Evolutionary conservation across 805 yeast genomes (phyloP).

Genomic region (Saturnispora besseyi): DNA sequence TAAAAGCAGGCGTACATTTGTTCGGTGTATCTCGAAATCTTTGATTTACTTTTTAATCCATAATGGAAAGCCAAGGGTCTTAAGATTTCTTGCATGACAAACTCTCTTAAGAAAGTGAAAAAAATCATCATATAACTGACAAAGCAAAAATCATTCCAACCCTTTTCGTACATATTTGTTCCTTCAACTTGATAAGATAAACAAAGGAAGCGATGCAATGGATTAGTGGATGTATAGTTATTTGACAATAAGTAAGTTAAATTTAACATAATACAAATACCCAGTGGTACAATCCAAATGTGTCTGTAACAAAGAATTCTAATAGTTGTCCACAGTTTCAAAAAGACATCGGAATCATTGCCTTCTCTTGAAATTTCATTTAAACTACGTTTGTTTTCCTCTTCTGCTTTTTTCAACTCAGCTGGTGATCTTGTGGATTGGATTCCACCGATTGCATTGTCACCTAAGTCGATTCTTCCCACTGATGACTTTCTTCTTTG

Average conservation of each 20-base stretch:
- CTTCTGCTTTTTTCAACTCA: conserved; percentile 33
- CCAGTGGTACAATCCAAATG: conserved; percentile 66
- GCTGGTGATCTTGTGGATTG: conserved; percentile 53
- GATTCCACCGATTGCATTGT: conserved; percentile 55
- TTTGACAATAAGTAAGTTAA: conserved; percentile 45
- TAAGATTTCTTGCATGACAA: conserved; percentile 73
- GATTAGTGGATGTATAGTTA: conserved; percentile 49
- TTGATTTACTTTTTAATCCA: conserved; percentile 47
- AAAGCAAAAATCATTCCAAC: conserved; percentile 71
- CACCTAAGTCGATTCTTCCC: conserved; percentile 70
- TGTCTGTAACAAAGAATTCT: conserved; percentile 50
- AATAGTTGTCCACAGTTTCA: conserved; percentile 48
- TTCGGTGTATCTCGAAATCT: conserved; percentile 79
- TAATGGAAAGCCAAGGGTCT: conserved; percentile 54
- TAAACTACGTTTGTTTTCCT: conserved; percentile 25
- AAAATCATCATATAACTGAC: conserved; percentile 73
- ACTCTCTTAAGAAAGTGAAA: conserved; percentile 87
- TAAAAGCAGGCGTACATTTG: conserved; percentile 82
- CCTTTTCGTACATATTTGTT: conserved; percentile 73
- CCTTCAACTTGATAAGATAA: conserved; percentile 57
- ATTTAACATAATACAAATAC: conserved; percentile 36
- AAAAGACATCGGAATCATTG: conserved; percentile 44
- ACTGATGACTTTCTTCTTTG: conserved; percentile 46
- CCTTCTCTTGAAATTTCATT: conserved; percentile 19
- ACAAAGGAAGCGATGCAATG: conserved; percentile 52